Percentiles rank a stretch among this genome's conserved stretches.
Conservation (phyloP, 768 basidiomycete genomes). For the Megacollybia marginata region DNA sequence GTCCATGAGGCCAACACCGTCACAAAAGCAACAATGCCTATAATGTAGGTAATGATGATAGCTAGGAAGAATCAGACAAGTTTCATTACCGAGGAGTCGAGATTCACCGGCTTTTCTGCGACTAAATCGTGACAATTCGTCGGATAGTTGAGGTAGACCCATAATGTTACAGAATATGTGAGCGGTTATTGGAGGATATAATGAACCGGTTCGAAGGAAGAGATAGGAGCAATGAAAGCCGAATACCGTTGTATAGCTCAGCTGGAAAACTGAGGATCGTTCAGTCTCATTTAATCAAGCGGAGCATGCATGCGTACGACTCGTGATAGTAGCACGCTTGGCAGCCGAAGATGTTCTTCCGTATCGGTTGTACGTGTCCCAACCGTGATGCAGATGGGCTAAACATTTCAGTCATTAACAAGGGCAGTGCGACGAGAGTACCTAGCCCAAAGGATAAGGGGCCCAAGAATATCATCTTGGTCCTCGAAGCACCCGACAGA, state of each 20-base stretch:
- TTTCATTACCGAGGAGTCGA: conserved; percentile 2
- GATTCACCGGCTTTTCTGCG: conserved; percentile 43
- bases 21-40: conserved; percentile 54
- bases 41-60: conserved; percentile 45
- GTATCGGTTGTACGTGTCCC: conserved; percentile 72
- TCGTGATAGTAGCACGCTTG: conserved; percentile 48
- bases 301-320: conserved; percentile 32
- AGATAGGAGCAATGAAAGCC: conserved; percentile 76
- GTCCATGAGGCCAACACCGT: conserved; percentile 51
- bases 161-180: conserved; percentile 94
- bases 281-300: neutral
- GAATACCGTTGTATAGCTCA: conserved; percentile 87
- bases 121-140: conserved; percentile 50
- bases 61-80: conserved; percentile 25
- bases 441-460: conserved; percentile 89
- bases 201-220: conserved; percentile 76
- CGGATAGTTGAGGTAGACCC: conserved; percentile 70
- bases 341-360: conserved; percentile 65
- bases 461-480: conserved; percentile 66
- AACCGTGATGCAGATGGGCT: conserved; percentile 93
- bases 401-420: neutral
- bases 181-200: conserved; percentile 68
- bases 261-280: conserved; percentile 63
- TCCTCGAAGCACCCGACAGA: conserved; percentile 48
- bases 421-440: conserved; percentile 24